Conservation (phyloP, 2,329 filamentous ascomycete genomes). For the Coniochaeta pulveracea region DNA sequence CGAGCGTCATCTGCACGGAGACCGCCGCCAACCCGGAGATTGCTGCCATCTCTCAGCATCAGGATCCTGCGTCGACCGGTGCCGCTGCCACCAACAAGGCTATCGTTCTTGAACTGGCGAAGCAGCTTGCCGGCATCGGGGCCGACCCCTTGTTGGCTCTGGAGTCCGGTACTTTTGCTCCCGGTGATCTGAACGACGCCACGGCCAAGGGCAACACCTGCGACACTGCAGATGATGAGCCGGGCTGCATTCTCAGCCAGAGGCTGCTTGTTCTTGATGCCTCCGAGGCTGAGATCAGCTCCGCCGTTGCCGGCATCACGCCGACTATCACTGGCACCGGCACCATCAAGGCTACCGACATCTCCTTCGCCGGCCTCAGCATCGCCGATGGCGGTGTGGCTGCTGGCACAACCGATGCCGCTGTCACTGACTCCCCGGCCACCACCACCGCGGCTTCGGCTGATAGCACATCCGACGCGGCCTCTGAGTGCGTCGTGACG, state of each 20-base stretch:
- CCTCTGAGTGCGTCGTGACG: constrained; percentile 5
- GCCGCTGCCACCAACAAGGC: constrained; percentile 27
- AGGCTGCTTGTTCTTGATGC: constrained; percentile 42
- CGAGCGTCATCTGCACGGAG: constrained; percentile 23
- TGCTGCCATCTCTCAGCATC: constrained; percentile 29
- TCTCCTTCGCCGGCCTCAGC: constrained; percentile 11
- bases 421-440: too few species aligned
- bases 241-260: constrained; percentile 43
- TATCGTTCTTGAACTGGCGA: constrained; percentile 25
- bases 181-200: constrained; percentile 25
- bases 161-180: constrained; percentile 28
- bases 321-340: constrained; percentile 12
- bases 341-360: constrained; percentile 12
- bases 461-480: constrained; percentile 9
- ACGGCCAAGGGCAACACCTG: constrained; percentile 39
- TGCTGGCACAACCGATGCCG: constrained; percentile 4
- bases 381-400: constrained; percentile 10
- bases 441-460: constrained; percentile 7
- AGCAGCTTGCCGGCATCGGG: constrained; percentile 28
- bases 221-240: constrained; percentile 30
- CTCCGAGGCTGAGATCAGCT: constrained; percentile 35
- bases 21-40: constrained; percentile 32
- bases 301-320: constrained; percentile 29
- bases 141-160: constrained; percentile 27
- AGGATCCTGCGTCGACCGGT: constrained; percentile 27